These are phyloP conservation scores for Russula ochroleuca DNA, from an alignment of 768 basidiomycete species.

Conservation along the genomic window DNA sequence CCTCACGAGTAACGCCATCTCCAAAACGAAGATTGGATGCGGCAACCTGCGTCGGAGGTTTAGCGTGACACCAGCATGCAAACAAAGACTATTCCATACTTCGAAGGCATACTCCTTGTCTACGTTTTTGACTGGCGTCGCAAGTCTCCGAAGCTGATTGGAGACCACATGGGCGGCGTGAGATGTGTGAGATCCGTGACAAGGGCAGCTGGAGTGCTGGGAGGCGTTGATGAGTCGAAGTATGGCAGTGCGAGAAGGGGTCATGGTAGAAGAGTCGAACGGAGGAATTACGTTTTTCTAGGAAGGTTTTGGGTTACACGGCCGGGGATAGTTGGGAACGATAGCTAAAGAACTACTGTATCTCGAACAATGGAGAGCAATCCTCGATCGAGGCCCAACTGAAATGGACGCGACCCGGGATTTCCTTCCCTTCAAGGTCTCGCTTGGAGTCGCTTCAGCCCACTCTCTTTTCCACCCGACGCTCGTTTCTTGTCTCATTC, in stretches of 20 bases:
- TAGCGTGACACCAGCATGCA: neutral
- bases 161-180: slow-evolving; percentile 45
- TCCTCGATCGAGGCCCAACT: too few relatives aligned
- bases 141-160: slow-evolving; percentile 65
- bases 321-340: neutral
- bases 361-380: too few relatives aligned
- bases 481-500: slow-evolving; percentile 27
- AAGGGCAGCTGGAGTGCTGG: slow-evolving; percentile 72
- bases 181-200: slow-evolving; percentile 58
- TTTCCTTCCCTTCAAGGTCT: too few relatives aligned
- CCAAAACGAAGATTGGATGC: slow-evolving; percentile 88
- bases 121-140: slow-evolving; percentile 65
- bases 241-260: slow-evolving; percentile 57
- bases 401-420: too few relatives aligned
- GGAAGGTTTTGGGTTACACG: neutral
- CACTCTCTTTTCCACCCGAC: slow-evolving; percentile 26
- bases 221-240: slow-evolving; percentile 70
- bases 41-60: slow-evolving; percentile 51
- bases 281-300: neutral
- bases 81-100: slow-evolving; percentile 35
- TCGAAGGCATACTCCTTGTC: slow-evolving; percentile 94
- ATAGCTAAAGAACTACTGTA: neutral
- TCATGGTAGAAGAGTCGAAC: slow-evolving; percentile 23
- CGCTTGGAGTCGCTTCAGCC: too few relatives aligned
- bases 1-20: slow-evolving; percentile 83